Conservation (phyloP, 2,329 filamentous ascomycete species). For the Huntiella abstrusa region DNA sequence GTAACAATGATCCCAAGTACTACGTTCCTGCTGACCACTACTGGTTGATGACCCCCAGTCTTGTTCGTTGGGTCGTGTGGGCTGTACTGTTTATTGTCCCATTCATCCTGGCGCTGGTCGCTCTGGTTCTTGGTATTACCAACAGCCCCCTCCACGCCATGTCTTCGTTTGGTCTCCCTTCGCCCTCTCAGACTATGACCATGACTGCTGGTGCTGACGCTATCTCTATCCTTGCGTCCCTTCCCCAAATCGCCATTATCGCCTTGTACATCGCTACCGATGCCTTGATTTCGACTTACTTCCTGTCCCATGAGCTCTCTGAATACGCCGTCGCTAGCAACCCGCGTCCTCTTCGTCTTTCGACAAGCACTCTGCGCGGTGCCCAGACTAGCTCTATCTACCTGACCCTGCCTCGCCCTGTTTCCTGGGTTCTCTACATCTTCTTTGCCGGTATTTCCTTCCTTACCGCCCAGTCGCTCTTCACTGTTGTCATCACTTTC, state of each 20-base stretch:
- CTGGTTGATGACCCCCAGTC: constrained; percentile 27
- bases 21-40: constrained; percentile 23
- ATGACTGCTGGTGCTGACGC: constrained; percentile 15
- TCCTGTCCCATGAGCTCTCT: constrained; percentile 30
- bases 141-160: constrained; percentile 17
- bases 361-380: constrained; percentile 24
- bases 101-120: constrained; percentile 21
- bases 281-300: constrained; percentile 28
- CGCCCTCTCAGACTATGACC: constrained; percentile 19
- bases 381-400: constrained; percentile 28
- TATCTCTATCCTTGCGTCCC: constrained; percentile 22
- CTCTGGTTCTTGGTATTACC: constrained; percentile 21
- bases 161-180: constrained; percentile 22
- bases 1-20: constrained; percentile 23
- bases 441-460: constrained; percentile 27
- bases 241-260: constrained; percentile 31
- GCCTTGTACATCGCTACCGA: constrained; percentile 29
- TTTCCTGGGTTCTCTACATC: constrained; percentile 26
- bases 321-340: constrained; percentile 21
- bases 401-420: constrained; percentile 29
- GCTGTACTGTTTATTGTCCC: constrained; percentile 22
- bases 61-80: constrained; percentile 24
- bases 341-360: constrained; percentile 25
- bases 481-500: constrained; percentile 18
- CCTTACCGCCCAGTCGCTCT: constrained; percentile 26